phyloP scores from a whole-genome alignment of 331 rosid genomes.

The Phaseolus coccineus region DNA sequence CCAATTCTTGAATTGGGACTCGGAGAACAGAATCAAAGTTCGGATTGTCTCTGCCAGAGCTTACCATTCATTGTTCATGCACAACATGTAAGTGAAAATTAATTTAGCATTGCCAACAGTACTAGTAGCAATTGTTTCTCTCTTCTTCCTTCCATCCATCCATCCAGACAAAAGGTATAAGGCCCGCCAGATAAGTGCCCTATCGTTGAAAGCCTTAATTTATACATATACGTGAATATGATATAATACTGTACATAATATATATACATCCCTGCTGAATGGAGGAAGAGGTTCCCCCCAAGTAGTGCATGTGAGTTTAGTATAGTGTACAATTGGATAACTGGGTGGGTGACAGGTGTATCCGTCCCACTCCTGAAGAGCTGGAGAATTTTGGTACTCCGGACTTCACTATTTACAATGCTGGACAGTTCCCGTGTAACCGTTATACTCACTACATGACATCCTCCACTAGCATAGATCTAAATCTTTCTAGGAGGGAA shows the following conservation, averaged over 20 bases:
- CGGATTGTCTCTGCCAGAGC: constrained; percentile 93
- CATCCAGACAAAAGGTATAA: constrained; percentile 47
- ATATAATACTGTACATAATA: not conserved
- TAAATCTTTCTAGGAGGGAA: constrained; percentile 94
- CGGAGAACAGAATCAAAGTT: constrained; percentile 86
- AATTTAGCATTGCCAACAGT: constrained; percentile 41
- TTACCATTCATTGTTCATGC: constrained; percentile 98
- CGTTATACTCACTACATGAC: constrained; percentile 98
- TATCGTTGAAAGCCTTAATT: constrained; percentile 52
- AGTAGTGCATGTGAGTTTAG: constrained; percentile 46
- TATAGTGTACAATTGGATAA: constrained; percentile 70
- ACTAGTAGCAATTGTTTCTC: constrained; percentile 41
- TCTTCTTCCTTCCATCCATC: constrained; percentile 34
- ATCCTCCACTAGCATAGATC: constrained; percentile 96
- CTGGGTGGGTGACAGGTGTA: constrained; percentile 98
- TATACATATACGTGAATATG: not conserved
- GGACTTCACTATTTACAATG: constrained; percentile 97
- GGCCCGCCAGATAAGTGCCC: constrained; percentile 70
- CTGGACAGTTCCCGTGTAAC: constrained; percentile 95
- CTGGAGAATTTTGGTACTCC: constrained; percentile 95
- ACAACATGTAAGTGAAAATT: constrained; percentile 88
- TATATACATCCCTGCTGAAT: constrained; percentile 34
- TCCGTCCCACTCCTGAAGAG: constrained; percentile 93
- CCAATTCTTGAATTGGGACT: constrained; percentile 96
- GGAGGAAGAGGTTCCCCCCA: constrained; percentile 37